Evolutionary conservation across 768 basidiomycete species (phyloP).

Genomic region (Punctularia strigosozonata): DNA sequence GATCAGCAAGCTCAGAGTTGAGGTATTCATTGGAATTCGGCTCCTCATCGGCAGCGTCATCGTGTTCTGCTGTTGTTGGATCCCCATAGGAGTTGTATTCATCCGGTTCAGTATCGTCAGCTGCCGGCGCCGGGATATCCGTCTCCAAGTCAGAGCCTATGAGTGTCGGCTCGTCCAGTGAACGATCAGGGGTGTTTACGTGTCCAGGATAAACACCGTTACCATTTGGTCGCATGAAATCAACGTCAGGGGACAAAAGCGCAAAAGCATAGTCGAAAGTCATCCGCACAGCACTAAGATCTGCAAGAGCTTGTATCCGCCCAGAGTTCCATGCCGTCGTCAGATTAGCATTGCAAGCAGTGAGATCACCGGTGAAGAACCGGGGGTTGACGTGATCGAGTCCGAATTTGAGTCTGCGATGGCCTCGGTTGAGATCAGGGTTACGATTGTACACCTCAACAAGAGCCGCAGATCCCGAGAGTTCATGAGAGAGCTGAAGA

Average conservation of each 20-base stretch:
- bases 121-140: no score
- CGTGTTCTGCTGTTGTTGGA: no score
- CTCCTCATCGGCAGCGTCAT: not conserved
- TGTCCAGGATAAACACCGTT: slow-evolving; percentile 4
- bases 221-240: slow-evolving; percentile 1
- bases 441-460: not conserved
- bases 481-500: not conserved
- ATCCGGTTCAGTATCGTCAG: not conserved
- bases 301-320: not conserved
- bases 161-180: not conserved
- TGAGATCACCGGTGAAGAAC: not conserved
- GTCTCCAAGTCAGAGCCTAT: no score
- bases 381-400: slow-evolving; percentile 6
- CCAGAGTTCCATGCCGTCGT: not conserved
- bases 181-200: no score
- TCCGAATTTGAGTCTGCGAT: slow-evolving; percentile 3
- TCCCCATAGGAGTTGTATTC: no score
- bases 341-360: not conserved
- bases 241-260: not conserved
- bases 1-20: not conserved
- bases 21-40: not conserved
- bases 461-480: not conserved
- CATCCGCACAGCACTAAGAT: not conserved
- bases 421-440: slow-evolving; percentile 2
- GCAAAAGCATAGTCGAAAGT: not conserved